Evolutionary conservation across 306 rosid species (phyloP), one percentile per base, ranked within the genome.

Genomic region (Ziziphus jujuba): DNA sequence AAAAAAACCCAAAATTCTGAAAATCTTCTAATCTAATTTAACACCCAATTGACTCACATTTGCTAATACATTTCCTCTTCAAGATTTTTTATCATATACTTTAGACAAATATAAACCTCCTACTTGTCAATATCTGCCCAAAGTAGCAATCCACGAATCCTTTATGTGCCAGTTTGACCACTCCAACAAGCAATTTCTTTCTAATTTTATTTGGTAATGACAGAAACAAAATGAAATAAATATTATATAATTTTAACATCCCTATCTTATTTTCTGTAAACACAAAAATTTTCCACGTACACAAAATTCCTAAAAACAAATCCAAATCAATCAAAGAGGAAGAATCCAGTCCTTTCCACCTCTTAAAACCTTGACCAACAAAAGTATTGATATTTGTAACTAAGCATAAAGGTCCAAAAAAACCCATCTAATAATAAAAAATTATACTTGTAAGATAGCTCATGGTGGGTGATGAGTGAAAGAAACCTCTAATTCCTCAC

Each of bases 401-500:
- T 40, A n/a, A 59, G 34, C 59, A 38, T 40, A 62, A 19, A 69
- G 50, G 55, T 49, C 72, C 22, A 63, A 19, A 58, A n/a, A 43
- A 25, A 25, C 50, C 59, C 60, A 8, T 16, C 38, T 16, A 63
- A 1, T 54, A 60, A n/a, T n/a, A n/a, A n/a, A n/a, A 34, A 51
- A 65, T 53, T 43, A 62, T 75, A 43, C 79, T n/a, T 79, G 85
- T 75, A 75, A 63, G 71, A 71, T 53, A 72, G 23, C 79, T 19
- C 48, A 17, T 20, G 60, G 84, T 76, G 5, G 77, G 82, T 81
- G 86, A 87, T 44, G 87, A 84, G 92, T 82, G 87, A 73, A 89
- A 82, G 92, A 72, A 87, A 87, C 77, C 36, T 33, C 73, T 16
- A 74, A 72, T 20, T 12, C 36, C 59, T 60, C 43, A 61, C 6